These are phyloP conservation scores for Plasmodium berghei DNA, from an alignment of 169 alveolate species.

Conservation along the genomic window DNA sequence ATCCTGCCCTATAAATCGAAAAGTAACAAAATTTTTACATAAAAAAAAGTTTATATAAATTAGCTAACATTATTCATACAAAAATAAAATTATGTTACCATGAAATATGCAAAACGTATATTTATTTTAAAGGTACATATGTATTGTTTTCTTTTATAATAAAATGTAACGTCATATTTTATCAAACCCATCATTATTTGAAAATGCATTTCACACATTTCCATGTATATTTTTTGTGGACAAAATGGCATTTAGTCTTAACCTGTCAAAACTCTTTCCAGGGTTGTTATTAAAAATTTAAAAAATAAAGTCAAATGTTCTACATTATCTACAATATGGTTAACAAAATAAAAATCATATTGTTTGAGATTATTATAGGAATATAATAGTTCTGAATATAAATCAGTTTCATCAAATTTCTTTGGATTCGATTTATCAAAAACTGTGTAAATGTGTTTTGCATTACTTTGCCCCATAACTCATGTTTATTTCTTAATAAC, in stretches of 20 bases:
- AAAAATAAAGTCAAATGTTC: conserved; percentile 1
- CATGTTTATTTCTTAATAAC: background rate
- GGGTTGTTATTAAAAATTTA: conserved; percentile 52
- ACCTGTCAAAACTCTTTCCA: conserved; percentile 11
- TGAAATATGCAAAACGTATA: too few species aligned
- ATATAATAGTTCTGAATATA: conserved; percentile 1
- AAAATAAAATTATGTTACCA: background rate
- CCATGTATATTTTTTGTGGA: background rate
- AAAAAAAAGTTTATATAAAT: background rate
- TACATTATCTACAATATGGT: conserved; percentile 41
- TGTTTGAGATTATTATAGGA: conserved; percentile 19
- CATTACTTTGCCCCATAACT: conserved; percentile 40
- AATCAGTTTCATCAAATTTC: conserved; percentile 14
- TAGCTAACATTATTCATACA: background rate
- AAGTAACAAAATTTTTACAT: background rate
- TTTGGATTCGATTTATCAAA: conserved; percentile 13
- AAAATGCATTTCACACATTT: background rate
- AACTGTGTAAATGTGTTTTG: conserved; percentile 16
- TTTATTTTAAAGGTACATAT: background rate
- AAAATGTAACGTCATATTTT: too few species aligned
- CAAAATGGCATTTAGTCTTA: too few species aligned
- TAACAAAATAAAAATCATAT: conserved; percentile 8
- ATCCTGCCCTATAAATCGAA: conserved; percentile 3
- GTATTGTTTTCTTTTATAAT: too few species aligned
- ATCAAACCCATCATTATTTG: too few species aligned